Percentiles rank a stretch among this genome's conserved stretches.
phyloP scores from a whole-genome alignment of 768 basidiomycete species.

The Lactarius indigo region DNA sequence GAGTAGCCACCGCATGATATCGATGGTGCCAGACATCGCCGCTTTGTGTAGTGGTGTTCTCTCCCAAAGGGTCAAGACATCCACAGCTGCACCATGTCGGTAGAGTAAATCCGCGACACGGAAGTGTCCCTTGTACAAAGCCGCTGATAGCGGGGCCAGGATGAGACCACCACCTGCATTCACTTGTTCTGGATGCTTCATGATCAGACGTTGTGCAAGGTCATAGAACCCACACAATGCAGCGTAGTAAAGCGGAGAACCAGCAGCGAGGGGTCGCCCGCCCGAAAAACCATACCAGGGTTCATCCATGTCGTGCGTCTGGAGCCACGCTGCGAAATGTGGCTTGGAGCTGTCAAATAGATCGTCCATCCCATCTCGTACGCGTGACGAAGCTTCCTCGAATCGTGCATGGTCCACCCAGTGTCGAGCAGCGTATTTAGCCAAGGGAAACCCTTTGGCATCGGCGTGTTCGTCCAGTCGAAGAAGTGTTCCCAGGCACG shows the following conservation, averaged over 20 bases:
- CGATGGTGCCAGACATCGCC: not conserved
- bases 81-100: not conserved
- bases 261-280: not conserved
- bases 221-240: not conserved
- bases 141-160: not conserved
- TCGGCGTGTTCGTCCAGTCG: not conserved
- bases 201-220: not conserved
- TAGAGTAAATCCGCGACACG: not conserved
- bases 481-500: not conserved
- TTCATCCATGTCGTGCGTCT: not conserved
- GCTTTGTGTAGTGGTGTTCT: not conserved
- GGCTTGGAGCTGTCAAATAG: not conserved
- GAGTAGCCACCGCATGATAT: not conserved
- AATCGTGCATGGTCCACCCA: not conserved
- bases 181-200: not conserved
- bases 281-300: fast-evolving
- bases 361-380: not conserved
- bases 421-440: not conserved
- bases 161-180: not conserved
- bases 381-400: not conserved
- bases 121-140: not conserved
- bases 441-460: not conserved
- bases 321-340: not conserved
- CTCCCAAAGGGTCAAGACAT: too few relatives aligned
- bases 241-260: not conserved